phyloP scores from a whole-genome alignment of 1,284 basidiomycete genomes.

The Leucoagaricus sp. region DNA sequence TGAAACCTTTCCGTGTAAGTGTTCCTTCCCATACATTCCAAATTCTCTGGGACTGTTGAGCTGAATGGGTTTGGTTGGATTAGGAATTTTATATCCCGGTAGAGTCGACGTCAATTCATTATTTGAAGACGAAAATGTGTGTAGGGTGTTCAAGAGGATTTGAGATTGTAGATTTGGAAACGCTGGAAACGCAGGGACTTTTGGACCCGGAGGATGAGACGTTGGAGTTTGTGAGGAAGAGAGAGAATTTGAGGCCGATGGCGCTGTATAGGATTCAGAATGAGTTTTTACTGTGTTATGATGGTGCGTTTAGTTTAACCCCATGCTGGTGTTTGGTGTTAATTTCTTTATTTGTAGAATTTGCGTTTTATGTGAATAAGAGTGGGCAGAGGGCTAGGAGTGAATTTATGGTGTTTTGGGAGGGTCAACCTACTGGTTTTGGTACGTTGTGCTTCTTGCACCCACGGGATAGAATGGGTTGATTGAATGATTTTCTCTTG shows the following conservation, averaged over 20 bases:
- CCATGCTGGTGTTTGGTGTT: neutral
- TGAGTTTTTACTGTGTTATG: conserved; percentile 97
- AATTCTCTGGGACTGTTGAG: too few species aligned
- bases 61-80: conserved; percentile 8
- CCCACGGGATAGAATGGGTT: too few species aligned
- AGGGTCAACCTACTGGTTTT: conserved; percentile 92
- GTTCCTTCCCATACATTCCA: too few species aligned
- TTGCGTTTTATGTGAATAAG: conserved; percentile 98
- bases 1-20: conserved; percentile 89
- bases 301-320: too few species aligned
- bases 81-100: conserved; percentile 99
- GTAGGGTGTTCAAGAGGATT: conserved; percentile 99
- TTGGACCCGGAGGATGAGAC: conserved; percentile 92
- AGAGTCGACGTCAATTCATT: conserved; percentile 95
- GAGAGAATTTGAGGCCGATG: conserved; percentile 90
- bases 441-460: conserved; percentile 49
- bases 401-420: conserved; percentile 97
- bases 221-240: conserved; percentile 92
- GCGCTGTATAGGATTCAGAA: conserved; percentile 97
- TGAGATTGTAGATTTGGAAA: conserved; percentile 98
- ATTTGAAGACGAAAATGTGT: conserved; percentile 97
- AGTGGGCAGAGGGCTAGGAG: conserved; percentile 90
- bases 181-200: conserved; percentile 94
- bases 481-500: too few species aligned
- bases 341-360: conserved; percentile 59